Evolutionary conservation across 306 rosid genomes (phyloP).

Genomic region (Hippophae tibetana): DNA sequence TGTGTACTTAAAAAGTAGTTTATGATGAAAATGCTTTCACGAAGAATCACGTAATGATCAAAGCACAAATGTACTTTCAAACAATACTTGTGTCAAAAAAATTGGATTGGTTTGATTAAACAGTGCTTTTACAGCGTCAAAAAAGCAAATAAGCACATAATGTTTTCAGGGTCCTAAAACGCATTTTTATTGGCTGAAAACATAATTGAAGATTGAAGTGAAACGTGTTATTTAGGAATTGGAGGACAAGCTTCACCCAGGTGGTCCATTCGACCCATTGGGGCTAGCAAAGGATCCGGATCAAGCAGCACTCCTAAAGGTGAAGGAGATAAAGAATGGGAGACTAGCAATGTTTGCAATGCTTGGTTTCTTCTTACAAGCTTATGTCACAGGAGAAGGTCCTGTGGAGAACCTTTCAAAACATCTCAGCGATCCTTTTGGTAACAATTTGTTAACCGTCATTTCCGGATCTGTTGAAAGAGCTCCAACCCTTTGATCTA

Average conservation of each 20-base stretch:
- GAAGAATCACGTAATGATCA: too few species aligned
- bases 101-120: too few species aligned
- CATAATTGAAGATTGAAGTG: background rate
- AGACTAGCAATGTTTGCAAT: slow-evolving; percentile 95
- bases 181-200: background rate
- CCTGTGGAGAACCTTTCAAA: slow-evolving; percentile 94
- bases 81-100: too few species aligned
- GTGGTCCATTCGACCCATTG: slow-evolving; percentile 95
- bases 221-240: slow-evolving; percentile 34
- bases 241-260: slow-evolving; percentile 97
- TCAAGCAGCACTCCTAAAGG: slow-evolving; percentile 88
- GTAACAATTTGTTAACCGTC: slow-evolving; percentile 95
- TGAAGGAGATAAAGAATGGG: slow-evolving; percentile 97
- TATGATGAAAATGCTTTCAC: too few species aligned
- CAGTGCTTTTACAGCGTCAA: too few species aligned
- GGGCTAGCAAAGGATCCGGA: slow-evolving; percentile 94
- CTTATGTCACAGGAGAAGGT: slow-evolving; percentile 95
- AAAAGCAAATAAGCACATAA: too few species aligned
- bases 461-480: slow-evolving; percentile 69
- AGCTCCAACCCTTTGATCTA: slow-evolving; percentile 69
- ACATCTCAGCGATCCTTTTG: slow-evolving; percentile 98
- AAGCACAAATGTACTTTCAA: too few species aligned
- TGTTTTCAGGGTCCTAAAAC: too few species aligned
- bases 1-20: too few species aligned
- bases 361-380: slow-evolving; percentile 94